Conservation (phyloP, 2,329 filamentous ascomycete genomes). For the Xylariaceae sp. region DNA sequence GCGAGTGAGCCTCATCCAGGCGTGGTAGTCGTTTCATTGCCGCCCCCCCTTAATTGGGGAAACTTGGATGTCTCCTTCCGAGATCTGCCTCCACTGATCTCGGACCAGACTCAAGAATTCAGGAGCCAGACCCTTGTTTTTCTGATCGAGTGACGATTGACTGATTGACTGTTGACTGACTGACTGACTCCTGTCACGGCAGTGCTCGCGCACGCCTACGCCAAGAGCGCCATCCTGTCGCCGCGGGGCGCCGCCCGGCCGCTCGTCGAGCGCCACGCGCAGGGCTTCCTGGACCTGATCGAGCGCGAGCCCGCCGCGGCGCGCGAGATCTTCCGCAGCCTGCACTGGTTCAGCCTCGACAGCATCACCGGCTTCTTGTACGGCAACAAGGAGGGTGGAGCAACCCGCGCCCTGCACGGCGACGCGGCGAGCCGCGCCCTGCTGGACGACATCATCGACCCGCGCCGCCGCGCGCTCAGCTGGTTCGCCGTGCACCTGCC, state of each 20-base stretch:
- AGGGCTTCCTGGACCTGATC: slow-evolving; percentile 32
- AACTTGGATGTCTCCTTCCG: too few relatives aligned
- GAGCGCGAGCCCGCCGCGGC: slow-evolving; percentile 24
- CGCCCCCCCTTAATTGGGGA: too few relatives aligned
- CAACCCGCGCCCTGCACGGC: slow-evolving; percentile 36
- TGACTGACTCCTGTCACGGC: too few relatives aligned
- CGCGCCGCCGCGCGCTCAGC: slow-evolving; percentile 33
- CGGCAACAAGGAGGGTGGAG: slow-evolving; percentile 31
- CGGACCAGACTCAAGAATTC: too few relatives aligned
- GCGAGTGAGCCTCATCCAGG: too few relatives aligned
- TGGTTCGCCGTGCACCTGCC: slow-evolving; percentile 43
- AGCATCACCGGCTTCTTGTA: slow-evolving; percentile 45
- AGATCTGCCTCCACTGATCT: too few relatives aligned
- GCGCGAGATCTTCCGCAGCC: slow-evolving; percentile 37
- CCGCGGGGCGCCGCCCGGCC: slow-evolving; percentile 14
- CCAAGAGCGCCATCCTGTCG: slow-evolving; percentile 37
- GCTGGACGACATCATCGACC: slow-evolving; percentile 40
- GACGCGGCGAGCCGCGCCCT: slow-evolving; percentile 29
- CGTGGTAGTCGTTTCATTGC: too few relatives aligned
- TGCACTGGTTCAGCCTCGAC: slow-evolving; percentile 48
- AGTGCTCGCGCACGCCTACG: slow-evolving; percentile 42
- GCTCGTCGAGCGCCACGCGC: slow-evolving; percentile 32
- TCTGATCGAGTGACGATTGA: too few relatives aligned
- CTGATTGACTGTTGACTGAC: too few relatives aligned
- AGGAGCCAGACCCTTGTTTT: too few relatives aligned